A percentile compares a stretch with the other conserved stretches of the same genome.
Evolutionary conservation across 2,329 filamentous ascomycete genomes (phyloP).

Genomic region (Myotisia sp.): DNA sequence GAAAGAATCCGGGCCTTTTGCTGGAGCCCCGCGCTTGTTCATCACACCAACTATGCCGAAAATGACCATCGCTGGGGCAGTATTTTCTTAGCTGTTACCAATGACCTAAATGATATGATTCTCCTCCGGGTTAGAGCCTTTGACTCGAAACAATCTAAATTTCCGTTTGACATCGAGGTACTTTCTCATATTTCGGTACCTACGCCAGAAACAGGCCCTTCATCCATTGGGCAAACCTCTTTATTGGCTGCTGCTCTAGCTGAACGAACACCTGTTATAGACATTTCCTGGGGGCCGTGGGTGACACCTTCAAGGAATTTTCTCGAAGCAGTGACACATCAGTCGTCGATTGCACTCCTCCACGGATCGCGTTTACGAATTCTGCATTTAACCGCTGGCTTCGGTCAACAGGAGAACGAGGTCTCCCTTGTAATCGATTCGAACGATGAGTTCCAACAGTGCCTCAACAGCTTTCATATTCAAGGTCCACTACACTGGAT

Average conservation of each 20-base stretch:
- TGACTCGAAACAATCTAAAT: constrained; percentile 10
- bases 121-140: constrained; percentile 17
- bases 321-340: no score
- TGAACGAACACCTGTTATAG: constrained; percentile 15
- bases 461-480: not conserved
- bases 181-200: constrained; percentile 15
- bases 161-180: constrained; percentile 19
- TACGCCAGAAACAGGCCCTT: constrained; percentile 7
- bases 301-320: no score
- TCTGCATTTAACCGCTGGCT: not conserved
- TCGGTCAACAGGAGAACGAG: not conserved
- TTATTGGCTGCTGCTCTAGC: constrained; percentile 19
- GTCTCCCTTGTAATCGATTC: no score
- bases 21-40: constrained; percentile 25
- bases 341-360: constrained; percentile 16
- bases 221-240: constrained; percentile 16
- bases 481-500: constrained; percentile 6
- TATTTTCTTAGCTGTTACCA: constrained; percentile 24
- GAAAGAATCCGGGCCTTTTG: constrained; percentile 27
- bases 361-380: constrained; percentile 18
- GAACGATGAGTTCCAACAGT: not conserved
- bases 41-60: constrained; percentile 8
- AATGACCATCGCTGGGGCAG: constrained; percentile 19
- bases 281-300: constrained; percentile 25
- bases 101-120: constrained; percentile 27